Conservation (phyloP, 148 eudicot species). For the Camellia granthamiana region DNA sequence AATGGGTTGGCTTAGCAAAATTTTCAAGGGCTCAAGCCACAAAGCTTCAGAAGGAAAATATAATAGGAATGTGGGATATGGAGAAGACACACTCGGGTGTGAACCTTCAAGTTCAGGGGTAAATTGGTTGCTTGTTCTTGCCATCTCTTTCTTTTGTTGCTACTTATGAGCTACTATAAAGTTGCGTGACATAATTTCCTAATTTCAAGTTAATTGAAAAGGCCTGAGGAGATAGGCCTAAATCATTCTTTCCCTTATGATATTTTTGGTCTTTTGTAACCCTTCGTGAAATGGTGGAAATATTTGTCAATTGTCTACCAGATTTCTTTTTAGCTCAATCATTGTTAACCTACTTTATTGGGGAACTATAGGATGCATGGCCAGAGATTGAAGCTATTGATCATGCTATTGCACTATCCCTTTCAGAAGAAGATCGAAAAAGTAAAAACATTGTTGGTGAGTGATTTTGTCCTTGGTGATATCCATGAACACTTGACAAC, state of each 20-base stretch:
- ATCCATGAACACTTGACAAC: background rate
- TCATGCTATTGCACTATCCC: conserved; percentile 71
- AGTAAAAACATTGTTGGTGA: conserved; percentile 38
- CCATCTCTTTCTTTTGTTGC: background rate
- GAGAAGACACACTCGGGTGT: conserved; percentile 35
- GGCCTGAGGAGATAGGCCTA: background rate
- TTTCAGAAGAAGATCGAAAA: conserved; percentile 48
- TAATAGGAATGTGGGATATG: conserved; percentile 44
- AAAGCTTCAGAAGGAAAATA: conserved; percentile 47
- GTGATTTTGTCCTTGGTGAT: conserved; percentile 21
- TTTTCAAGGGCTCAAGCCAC: conserved; percentile 71
- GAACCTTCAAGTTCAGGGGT: conserved; percentile 70
- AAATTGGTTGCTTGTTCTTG: background rate
- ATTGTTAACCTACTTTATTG: conserved; percentile 8
- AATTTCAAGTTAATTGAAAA: background rate
- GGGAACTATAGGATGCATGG: conserved; percentile 35
- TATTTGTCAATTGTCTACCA: background rate
- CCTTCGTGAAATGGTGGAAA: background rate
- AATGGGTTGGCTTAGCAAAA: conserved; percentile 85
- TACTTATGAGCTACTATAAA: background rate
- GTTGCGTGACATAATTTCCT: background rate
- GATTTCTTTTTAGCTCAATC: conserved; percentile 4
- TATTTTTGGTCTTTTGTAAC: background rate
- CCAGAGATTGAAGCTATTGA: conserved; percentile 61
- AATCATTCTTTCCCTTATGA: background rate